Conservation (phyloP, 1,284 basidiomycete species). For the Puccinia triticina region DNA sequence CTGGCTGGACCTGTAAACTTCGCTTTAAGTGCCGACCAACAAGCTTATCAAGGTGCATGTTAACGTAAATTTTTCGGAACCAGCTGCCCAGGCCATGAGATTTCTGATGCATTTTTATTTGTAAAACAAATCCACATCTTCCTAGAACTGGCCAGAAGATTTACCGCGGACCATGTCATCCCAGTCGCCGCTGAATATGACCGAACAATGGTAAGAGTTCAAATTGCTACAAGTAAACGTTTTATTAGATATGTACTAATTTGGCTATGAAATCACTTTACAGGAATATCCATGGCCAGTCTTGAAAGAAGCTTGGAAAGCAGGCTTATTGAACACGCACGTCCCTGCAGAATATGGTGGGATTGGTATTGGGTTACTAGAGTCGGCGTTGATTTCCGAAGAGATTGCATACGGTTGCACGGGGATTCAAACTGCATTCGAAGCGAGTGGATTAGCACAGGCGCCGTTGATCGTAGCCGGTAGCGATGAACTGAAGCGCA, state of each 20-base stretch:
- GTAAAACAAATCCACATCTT: neutral
- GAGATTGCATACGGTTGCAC: conserved; percentile 66
- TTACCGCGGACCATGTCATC: conserved; percentile 64
- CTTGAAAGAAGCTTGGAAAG: conserved; percentile 64
- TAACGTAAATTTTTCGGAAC: neutral
- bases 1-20: conserved; percentile 45
- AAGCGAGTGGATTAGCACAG: conserved; percentile 65
- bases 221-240: neutral
- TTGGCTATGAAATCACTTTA: neutral
- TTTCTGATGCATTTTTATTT: neutral
- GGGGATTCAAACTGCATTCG: conserved; percentile 64
- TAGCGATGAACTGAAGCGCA: conserved; percentile 64
- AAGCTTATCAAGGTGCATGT: conserved; percentile 47
- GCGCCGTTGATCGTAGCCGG: conserved; percentile 65
- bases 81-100: neutral
- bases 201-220: conserved; percentile 61
- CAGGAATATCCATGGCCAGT: conserved; percentile 65
- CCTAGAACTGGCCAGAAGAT: conserved; percentile 63
- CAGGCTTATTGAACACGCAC: conserved; percentile 64
- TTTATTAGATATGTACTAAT: neutral
- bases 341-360: conserved; percentile 65
- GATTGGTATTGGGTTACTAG: conserved; percentile 63
- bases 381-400: conserved; percentile 62
- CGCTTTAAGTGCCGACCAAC: conserved; percentile 46
- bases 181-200: conserved; percentile 64